A percentile compares a stretch with the other conserved stretches of the same genome.
phyloP scores from a whole-genome alignment of 2,329 filamentous ascomycete genomes.

The Fusarium burgessii region DNA sequence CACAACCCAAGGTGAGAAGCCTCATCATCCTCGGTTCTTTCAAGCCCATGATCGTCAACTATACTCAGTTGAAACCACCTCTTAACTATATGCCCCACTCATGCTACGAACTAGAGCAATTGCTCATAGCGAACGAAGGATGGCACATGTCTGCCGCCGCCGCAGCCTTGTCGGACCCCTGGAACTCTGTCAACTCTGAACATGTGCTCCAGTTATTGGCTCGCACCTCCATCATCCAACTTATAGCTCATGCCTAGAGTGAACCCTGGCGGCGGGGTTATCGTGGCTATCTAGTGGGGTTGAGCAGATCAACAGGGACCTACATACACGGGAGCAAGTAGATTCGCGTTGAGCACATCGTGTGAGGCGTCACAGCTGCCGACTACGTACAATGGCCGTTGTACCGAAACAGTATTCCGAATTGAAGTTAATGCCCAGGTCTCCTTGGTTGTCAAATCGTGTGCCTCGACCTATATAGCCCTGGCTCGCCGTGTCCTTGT shows the following conservation, averaged over 20 bases:
- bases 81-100: conserved; percentile 33
- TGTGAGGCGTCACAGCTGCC: conserved; percentile 32
- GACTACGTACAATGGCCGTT: conserved; percentile 17
- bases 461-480: conserved; percentile 39
- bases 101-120: conserved; percentile 23
- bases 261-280: conserved; percentile 44
- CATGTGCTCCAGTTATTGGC: conserved; percentile 61
- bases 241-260: conserved; percentile 8
- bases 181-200: conserved; percentile 41
- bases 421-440: background rate
- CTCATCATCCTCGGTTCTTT: background rate
- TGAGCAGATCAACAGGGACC: conserved; percentile 37
- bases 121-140: conserved; percentile 44
- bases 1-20: background rate
- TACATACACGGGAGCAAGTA: conserved; percentile 29
- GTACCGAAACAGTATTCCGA: conserved; percentile 20
- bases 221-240: conserved; percentile 42
- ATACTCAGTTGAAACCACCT: conserved; percentile 14
- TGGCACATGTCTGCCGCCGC: conserved; percentile 43
- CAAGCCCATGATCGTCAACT: conserved; percentile 26
- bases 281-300: conserved; percentile 41
- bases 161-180: conserved; percentile 43
- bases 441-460: conserved; percentile 9
- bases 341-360: conserved; percentile 30
- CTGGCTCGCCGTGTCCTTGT: conserved; percentile 34